A percentile compares a stretch with the other conserved stretches of the same genome.
Evolutionary conservation across 1,139 yeast genomes (phyloP).

Genomic region (Yamadazyma dendronema): DNA sequence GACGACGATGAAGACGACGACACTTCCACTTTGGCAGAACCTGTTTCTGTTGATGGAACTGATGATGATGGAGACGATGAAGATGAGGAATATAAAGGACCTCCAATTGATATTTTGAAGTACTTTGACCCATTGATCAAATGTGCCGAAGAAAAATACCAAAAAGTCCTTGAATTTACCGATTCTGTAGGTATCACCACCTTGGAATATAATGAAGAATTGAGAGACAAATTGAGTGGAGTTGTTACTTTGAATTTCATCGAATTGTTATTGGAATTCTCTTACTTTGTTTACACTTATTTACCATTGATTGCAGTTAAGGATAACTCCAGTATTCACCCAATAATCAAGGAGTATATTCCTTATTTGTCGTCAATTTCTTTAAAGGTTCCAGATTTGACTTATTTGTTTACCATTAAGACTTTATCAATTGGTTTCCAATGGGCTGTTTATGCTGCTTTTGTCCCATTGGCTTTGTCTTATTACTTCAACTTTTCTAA

Average conservation of each 20-base stretch:
- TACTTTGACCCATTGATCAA: slow-evolving; percentile 40
- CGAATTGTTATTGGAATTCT: slow-evolving; percentile 39
- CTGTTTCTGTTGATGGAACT: slow-evolving; percentile 24
- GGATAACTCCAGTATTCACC: slow-evolving; percentile 39
- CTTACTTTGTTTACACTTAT: slow-evolving; percentile 33
- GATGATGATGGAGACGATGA: slow-evolving; percentile 23
- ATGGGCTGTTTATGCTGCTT: slow-evolving; percentile 44
- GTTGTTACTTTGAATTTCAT: slow-evolving; percentile 47
- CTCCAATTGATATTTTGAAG: slow-evolving; percentile 41
- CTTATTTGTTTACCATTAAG: slow-evolving; percentile 28
- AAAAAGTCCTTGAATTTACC: slow-evolving; percentile 33
- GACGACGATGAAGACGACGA: slow-evolving; percentile 20
- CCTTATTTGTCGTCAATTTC: slow-evolving; percentile 25
- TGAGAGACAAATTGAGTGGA: slow-evolving; percentile 50
- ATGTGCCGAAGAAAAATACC: slow-evolving; percentile 25
- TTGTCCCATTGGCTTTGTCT: slow-evolving; percentile 45
- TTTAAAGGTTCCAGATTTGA: slow-evolving; percentile 35
- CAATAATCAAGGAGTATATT: slow-evolving; percentile 33
- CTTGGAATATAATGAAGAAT: slow-evolving; percentile 40
- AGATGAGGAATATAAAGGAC: slow-evolving; percentile 33
- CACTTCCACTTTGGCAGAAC: slow-evolving; percentile 22
- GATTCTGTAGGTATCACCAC: slow-evolving; percentile 42
- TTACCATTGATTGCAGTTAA: slow-evolving; percentile 40
- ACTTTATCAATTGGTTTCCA: slow-evolving; percentile 31
- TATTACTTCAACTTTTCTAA: slow-evolving; percentile 56